Base-by-base conservation (phyloP, 768 basidiomycete genomes). In the Auriscalpium vulgare region DNA sequence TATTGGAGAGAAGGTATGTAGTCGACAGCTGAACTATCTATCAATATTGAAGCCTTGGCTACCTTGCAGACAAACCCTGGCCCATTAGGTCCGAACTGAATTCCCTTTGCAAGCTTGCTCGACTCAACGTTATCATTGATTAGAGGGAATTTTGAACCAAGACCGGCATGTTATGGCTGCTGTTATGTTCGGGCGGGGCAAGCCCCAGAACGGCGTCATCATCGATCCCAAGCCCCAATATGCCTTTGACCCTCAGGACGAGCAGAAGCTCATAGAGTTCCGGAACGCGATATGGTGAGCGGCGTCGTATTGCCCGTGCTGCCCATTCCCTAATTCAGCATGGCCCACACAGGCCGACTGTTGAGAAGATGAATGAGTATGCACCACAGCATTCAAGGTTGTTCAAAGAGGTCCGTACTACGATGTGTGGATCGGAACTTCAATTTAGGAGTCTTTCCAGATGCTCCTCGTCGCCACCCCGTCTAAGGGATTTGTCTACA, bases 381-480 rank as follows among this genome's bases (percentile, higher is more conserved):
- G 75, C 77, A 0, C 78, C 78, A 8, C 65, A 69, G 37, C 76
- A 78, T 58, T 77, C 75, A 0, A 63, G 75, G n/a, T 61, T 79
- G 4, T 78, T 78, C 66, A 78, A 77, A 56, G 75, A 77, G 70
- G 74, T 72, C 8, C 40, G 62, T 49, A 7, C 13, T 51, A 21
- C 9, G 51, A 11, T 36, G 5, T n/a, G 23, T 10, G 1, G 11
- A n/a, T 54, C 35, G 40, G 23, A 44, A 19, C 21, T 46, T 58
- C 19, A 47, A 1, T 19, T 35, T 34, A 48, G 29, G 4, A 2
- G 21, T 13, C 23, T 16, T 47, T 9, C 8, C n/a, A 77, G 74
- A 79, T 79, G 74, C 71, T 80, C 51, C 50, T 78, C 7, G 65
- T 77, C 29, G 61, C 72, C 1, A 66, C 66, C 2, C 70, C 73